phyloP scores from a whole-genome alignment of 1,284 basidiomycete species.

The Meripilus lineatus region DNA sequence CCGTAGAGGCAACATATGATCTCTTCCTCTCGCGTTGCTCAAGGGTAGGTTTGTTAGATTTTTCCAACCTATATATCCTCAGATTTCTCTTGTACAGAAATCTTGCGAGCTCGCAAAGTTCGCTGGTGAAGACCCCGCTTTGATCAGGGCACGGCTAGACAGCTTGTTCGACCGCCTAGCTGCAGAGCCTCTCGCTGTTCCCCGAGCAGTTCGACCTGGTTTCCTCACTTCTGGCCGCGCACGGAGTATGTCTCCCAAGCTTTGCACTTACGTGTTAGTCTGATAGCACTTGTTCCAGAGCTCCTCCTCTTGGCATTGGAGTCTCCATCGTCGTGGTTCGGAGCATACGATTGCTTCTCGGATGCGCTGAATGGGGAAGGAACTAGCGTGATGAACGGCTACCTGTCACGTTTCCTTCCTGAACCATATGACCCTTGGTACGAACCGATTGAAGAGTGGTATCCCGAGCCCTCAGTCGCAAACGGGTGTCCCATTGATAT shows the following conservation, averaged over 20 bases:
- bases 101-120: slow-evolving; percentile 13
- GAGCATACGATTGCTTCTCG: slow-evolving; percentile 11
- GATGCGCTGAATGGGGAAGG: slow-evolving; percentile 24
- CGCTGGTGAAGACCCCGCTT: background rate
- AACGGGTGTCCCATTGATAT: no score
- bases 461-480: no score
- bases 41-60: slow-evolving; percentile 27
- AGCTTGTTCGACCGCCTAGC: slow-evolving; percentile 26
- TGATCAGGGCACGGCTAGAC: slow-evolving; percentile 17
- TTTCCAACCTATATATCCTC: slow-evolving; percentile 23
- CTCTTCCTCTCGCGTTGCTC: slow-evolving; percentile 31
- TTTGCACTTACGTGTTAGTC: background rate
- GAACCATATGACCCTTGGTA: no score
- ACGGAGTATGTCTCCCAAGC: slow-evolving; percentile 19
- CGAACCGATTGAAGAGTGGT: no score
- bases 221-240: slow-evolving; percentile 32
- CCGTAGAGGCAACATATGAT: slow-evolving; percentile 28
- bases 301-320: slow-evolving; percentile 17
- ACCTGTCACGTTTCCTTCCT: no score
- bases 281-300: slow-evolving; percentile 9
- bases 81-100: slow-evolving; percentile 22
- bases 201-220: slow-evolving; percentile 24
- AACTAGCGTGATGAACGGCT: slow-evolving; percentile 15
- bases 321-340: slow-evolving; percentile 17
- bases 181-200: slow-evolving; percentile 27